Conservation (phyloP, 2,329 filamentous ascomycete species). For the Zymoseptoria brevis region DNA sequence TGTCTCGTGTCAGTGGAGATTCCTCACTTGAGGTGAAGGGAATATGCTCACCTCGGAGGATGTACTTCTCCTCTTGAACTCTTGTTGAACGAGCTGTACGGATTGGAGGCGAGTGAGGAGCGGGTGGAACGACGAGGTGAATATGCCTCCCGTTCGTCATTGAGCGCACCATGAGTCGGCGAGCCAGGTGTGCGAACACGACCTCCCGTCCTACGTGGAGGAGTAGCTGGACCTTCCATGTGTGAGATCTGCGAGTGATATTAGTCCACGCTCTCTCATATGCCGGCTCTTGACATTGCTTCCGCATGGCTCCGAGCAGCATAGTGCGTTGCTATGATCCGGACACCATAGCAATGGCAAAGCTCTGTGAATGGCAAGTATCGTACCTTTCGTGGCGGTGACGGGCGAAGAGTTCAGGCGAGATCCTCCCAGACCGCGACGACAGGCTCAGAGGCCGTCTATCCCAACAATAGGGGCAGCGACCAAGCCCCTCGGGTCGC, state of each 20-base stretch:
- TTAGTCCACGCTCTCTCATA: neutral
- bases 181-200: slow-evolving; percentile 52
- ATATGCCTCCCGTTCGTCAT: slow-evolving; percentile 65
- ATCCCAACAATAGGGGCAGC: neutral
- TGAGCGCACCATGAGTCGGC: slow-evolving; percentile 55
- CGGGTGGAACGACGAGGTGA: slow-evolving; percentile 34
- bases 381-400: neutral
- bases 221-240: slow-evolving; percentile 11
- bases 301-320: neutral
- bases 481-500: neutral
- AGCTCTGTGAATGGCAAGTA: neutral
- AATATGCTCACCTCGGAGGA: neutral
- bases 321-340: neutral
- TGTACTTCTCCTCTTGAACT: neutral
- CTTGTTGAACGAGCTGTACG: slow-evolving; percentile 35
- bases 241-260: neutral
- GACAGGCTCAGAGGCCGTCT: neutral
- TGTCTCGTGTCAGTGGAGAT: neutral
- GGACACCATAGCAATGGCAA: neutral
- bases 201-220: slow-evolving; percentile 7
- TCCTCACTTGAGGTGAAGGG: neutral
- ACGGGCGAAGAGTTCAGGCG: slow-evolving; percentile 32
- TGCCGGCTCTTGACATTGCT: neutral
- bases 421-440: neutral
- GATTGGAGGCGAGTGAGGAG: slow-evolving; percentile 33